Evolutionary conservation across 352 stramenopile genomes (phyloP), one percentile per base, ranked within the genome.

Genomic region (Phytophthora kernoviae): DNA sequence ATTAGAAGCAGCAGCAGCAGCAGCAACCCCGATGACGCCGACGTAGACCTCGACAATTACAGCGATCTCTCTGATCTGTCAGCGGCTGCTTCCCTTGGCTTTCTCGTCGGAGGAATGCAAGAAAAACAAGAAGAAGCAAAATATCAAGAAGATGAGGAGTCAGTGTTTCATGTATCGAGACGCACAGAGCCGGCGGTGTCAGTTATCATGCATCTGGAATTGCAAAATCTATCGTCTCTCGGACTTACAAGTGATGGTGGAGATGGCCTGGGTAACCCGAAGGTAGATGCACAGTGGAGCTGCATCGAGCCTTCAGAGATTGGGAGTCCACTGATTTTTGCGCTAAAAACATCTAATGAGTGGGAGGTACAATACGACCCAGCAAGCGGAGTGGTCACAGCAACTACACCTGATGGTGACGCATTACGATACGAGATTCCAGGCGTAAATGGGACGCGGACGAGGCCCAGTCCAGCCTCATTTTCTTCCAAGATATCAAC

Each of bases 271-370:
- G 10, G 15, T 1, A 51, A 18, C 26, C 12, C 9, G 1, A 73
- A 66, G 20, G 18, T 65, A 17, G 27, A 60, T 54, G 67, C 83
- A 18, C 48, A 68, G 37, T 87, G 77, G 67, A 69, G 70, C 11
- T 88, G 78, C 46, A 79, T 72, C 62, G 80, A 87, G 44, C 53
- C 66, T 20, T 51, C 33, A 21, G 74, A 84, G 53, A 53, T 84
- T 6, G 72, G 73, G 0, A 57, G 61, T 17, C 55, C 80, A 32
- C 77, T 68, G 21, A 70, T 46, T 14, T 90, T 84, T 52, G 55
- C 54, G 20, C 63, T 88, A 2, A 54, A 66, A 15, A 39, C 81
- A 27, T 77, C 73, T 11, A 81, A 71, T 24, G 73, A 68, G 9
- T 67, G 70, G 40, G 42, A 71, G 55, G 58, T 52, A 4, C 48